Conservation (phyloP, 768 basidiomycete genomes). For the Jaapia argillacea region DNA sequence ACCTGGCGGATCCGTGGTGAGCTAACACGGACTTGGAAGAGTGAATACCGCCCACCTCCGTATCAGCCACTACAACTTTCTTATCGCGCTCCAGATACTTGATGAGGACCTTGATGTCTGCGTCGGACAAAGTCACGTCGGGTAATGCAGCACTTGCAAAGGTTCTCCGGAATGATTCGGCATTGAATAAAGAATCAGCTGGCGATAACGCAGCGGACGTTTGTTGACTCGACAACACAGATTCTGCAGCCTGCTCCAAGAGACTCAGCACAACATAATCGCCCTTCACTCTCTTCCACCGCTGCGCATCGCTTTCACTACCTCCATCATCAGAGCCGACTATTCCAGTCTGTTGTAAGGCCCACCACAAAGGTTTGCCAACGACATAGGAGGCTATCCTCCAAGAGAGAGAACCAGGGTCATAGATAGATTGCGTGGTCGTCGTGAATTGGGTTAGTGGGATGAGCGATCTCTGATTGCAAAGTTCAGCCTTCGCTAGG, state of each 20-base stretch:
- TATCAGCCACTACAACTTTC: constrained; percentile 48
- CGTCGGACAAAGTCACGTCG: constrained; percentile 38
- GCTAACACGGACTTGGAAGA: background rate
- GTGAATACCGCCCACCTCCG: constrained; percentile 36
- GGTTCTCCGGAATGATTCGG: constrained; percentile 46
- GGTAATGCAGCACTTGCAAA: constrained; percentile 40
- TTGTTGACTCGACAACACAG: constrained; percentile 34
- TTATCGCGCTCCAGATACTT: constrained; percentile 76
- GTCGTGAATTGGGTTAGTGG: constrained; percentile 44
- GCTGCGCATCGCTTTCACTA: constrained; percentile 29
- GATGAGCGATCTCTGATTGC: constrained; percentile 31
- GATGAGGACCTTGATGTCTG: constrained; percentile 61
- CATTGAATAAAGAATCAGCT: constrained; percentile 52
- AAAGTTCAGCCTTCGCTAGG: constrained; percentile 66
- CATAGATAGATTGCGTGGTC: constrained; percentile 52
- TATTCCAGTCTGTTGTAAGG: constrained; percentile 67
- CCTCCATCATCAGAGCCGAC: constrained; percentile 46
- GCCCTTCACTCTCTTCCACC: constrained; percentile 52
- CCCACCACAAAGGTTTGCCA: constrained; percentile 82
- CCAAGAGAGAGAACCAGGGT: constrained; percentile 55
- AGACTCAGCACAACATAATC: constrained; percentile 62
- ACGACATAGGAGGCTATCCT: constrained; percentile 64
- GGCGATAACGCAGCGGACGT: constrained; percentile 31
- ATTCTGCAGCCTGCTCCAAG: constrained; percentile 58
- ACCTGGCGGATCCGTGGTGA: constrained; percentile 31